A percentile compares a stretch with the other conserved stretches of the same genome.
phyloP scores from a whole-genome alignment of 352 stramenopile species.

The Globisporangium nodosum region DNA sequence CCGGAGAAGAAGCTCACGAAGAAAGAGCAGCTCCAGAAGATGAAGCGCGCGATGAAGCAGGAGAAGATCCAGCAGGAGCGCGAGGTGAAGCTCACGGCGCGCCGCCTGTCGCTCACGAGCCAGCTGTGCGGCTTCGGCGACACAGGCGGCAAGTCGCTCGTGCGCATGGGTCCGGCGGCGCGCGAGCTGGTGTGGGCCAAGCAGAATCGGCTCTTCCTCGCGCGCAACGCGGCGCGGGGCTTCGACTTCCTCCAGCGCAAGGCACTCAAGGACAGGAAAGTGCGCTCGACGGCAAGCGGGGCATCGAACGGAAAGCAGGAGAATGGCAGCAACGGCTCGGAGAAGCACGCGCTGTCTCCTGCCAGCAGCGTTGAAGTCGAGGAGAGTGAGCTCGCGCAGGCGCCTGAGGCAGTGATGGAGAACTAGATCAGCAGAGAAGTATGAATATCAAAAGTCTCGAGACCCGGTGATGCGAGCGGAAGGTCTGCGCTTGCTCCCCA shows the following conservation, averaged over 20 bases:
- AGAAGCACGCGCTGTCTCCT: slow-evolving; percentile 5
- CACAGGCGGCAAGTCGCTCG: slow-evolving; percentile 47
- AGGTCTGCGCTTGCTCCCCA: neutral
- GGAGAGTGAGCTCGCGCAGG: neutral
- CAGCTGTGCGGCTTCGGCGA: slow-evolving; percentile 47
- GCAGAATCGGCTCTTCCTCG: slow-evolving; percentile 44
- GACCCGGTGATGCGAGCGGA: neutral
- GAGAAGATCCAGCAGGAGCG: slow-evolving; percentile 65
- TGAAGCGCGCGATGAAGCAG: slow-evolving; percentile 59
- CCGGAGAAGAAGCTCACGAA: slow-evolving; percentile 71
- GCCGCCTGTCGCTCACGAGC: slow-evolving; percentile 56
- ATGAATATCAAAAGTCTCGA: neutral
- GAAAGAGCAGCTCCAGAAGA: slow-evolving; percentile 64
- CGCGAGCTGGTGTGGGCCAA: slow-evolving; percentile 63
- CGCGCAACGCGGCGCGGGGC: slow-evolving; percentile 50
- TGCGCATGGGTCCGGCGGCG: slow-evolving; percentile 42
- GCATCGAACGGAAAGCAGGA: slow-evolving; percentile 15
- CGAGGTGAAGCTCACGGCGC: slow-evolving; percentile 57
- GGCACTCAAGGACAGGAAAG: slow-evolving; percentile 37
- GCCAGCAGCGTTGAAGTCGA: neutral
- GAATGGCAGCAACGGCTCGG: slow-evolving; percentile 5
- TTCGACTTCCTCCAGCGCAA: slow-evolving; percentile 77
- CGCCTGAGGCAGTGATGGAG: neutral
- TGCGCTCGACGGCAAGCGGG: neutral
- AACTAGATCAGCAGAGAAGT: slow-evolving; percentile 4